Percentiles rank a stretch among this genome's conserved stretches.
Conservation (phyloP, 1,284 basidiomycete species). For the Hemileia vastatrix region DNA sequence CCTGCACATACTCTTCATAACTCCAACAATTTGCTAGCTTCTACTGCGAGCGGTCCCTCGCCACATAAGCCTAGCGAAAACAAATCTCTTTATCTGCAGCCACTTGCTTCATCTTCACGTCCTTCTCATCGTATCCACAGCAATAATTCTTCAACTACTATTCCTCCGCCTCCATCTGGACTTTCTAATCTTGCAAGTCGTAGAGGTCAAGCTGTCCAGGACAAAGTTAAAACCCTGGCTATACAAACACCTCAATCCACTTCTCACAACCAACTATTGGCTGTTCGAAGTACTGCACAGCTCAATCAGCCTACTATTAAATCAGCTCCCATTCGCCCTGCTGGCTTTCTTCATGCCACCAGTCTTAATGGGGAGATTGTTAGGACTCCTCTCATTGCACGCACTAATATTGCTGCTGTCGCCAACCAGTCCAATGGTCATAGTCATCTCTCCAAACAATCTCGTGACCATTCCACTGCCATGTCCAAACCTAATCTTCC, state of each 20-base stretch:
- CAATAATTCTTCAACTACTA: neutral
- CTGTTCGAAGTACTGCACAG: constrained; percentile 4
- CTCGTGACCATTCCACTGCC: neutral
- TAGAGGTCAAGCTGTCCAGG: neutral
- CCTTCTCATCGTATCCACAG: neutral
- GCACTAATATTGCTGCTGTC: neutral
- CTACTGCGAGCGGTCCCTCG: no score
- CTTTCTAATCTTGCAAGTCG: constrained; percentile 5
- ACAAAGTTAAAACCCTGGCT: constrained; percentile 11
- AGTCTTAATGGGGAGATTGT: neutral
- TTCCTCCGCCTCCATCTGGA: neutral
- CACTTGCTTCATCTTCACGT: neutral
- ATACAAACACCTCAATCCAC: constrained; percentile 8
- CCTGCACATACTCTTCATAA: no score
- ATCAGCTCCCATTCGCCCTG: constrained; percentile 17
- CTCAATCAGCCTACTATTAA: constrained; percentile 8
- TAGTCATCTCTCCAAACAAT: no score
- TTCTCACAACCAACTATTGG: no score
- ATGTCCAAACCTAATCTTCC: no score
- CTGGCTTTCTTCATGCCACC: constrained; percentile 11
- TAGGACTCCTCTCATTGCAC: constrained; percentile 3
- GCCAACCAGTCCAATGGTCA: no score
- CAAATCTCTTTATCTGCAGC: neutral
- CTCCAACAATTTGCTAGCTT: no score
- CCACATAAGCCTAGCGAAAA: neutral